Percentiles rank a stretch among this genome's conserved stretches.
These are phyloP conservation scores for Lentinula edodes DNA, from an alignment of 768 basidiomycete genomes.

Conservation along the genomic window DNA sequence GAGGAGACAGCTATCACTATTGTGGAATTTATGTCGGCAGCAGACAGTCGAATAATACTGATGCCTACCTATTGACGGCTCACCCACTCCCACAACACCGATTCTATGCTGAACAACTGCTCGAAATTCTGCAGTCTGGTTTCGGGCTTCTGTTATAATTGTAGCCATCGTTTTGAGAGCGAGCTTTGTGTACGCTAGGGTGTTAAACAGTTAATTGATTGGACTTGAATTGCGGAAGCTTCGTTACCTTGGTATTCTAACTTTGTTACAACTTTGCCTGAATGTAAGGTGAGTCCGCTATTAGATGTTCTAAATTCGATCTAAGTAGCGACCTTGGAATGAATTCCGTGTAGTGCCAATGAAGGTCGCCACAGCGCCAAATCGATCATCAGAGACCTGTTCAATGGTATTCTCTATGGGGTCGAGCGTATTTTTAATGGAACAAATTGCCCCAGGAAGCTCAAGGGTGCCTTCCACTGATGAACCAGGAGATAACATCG, in stretches of 20 bases:
- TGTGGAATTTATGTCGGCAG: not conserved
- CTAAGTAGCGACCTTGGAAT: conserved; percentile 55
- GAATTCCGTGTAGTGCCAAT: conserved; percentile 85
- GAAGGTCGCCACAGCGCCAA: conserved; percentile 42
- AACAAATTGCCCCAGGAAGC: not conserved
- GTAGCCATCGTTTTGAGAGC: conserved; percentile 72
- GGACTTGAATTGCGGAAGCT: not conserved
- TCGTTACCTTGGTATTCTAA: conserved; percentile 59
- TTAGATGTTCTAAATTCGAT: not conserved
- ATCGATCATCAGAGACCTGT: not conserved
- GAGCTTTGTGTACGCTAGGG: conserved; percentile 62
- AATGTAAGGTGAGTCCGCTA: not conserved
- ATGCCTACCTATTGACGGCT: conserved; percentile 59
- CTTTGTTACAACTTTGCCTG: conserved; percentile 66
- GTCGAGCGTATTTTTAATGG: conserved; percentile 33
- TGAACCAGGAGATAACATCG: not conserved
- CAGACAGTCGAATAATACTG: not conserved
- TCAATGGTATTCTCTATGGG: not conserved
- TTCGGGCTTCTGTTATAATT: conserved; percentile 46
- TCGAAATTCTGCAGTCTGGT: conserved; percentile 36
- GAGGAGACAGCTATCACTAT: conserved; percentile 77
- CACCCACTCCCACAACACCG: conserved; percentile 71
- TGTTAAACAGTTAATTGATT: not conserved
- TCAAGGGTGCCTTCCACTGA: not conserved
- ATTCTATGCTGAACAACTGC: conserved; percentile 68